phyloP scores from a whole-genome alignment of 345 rosid genomes.

The Linum usitatissimum region DNA sequence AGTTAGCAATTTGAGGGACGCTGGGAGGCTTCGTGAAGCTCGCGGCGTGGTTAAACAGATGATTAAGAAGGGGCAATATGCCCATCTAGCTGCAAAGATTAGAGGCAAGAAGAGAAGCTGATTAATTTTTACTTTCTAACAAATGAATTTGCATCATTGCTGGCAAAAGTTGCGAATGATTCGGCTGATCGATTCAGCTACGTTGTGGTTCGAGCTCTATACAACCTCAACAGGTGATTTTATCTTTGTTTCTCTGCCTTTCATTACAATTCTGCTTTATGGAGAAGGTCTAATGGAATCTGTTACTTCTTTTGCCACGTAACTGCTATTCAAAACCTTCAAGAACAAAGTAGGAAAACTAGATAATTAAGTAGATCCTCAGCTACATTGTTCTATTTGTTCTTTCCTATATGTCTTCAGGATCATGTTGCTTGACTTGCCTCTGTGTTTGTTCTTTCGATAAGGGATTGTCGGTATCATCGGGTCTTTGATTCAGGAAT shows the following conservation, averaged over 20 bases:
- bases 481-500: too few species aligned
- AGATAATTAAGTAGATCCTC: too few species aligned
- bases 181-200: background rate
- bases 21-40: slow-evolving; percentile 72
- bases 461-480: too few species aligned
- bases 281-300: background rate
- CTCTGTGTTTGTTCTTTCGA: too few species aligned
- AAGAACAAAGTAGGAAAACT: too few species aligned
- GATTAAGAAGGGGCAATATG: slow-evolving; percentile 62
- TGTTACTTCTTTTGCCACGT: too few species aligned
- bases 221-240: background rate
- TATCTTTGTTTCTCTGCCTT: background rate
- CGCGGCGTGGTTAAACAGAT: slow-evolving; percentile 50
- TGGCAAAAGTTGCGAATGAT: background rate
- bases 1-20: slow-evolving; percentile 54
- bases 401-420: too few species aligned
- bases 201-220: background rate
- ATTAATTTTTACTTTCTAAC: background rate
- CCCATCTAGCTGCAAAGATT: slow-evolving; percentile 42
- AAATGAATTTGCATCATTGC: background rate
- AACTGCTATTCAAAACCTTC: too few species aligned
- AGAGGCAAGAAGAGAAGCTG: background rate
- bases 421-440: too few species aligned
- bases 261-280: background rate
- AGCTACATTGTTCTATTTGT: too few species aligned